Evolutionary conservation across 108 stramenopile genomes (phyloP).

Genomic region (Aureococcus anophagefferens): DNA sequence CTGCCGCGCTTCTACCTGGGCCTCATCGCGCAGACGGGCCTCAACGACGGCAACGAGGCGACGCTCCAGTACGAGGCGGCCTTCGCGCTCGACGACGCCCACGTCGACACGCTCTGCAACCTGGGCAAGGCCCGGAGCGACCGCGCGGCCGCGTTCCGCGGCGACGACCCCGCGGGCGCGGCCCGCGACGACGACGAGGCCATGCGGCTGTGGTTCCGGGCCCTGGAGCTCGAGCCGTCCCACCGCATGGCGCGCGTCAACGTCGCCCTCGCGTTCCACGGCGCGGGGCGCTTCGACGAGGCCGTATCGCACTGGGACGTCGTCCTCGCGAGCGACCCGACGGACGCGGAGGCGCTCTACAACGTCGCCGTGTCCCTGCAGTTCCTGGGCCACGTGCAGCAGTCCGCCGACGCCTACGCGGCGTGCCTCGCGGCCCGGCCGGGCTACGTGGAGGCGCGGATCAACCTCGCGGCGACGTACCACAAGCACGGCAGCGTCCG

Average conservation of each 20-base stretch:
- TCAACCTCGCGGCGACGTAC: conserved; percentile 34
- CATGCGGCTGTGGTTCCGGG: not conserved
- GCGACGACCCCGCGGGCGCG: not conserved
- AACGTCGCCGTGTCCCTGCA: conserved; percentile 9
- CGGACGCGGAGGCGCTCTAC: conserved; percentile 1
- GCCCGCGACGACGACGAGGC: too few relatives aligned
- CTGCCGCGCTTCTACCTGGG: not conserved
- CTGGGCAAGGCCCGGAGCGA: not conserved
- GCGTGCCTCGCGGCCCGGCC: not conserved
- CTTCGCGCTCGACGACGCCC: not conserved
- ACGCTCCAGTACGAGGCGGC: not conserved
- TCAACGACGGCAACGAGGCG: not conserved
- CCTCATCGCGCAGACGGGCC: not conserved
- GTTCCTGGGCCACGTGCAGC: not conserved
- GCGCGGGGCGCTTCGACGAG: not conserved
- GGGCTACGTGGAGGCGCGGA: not conserved
- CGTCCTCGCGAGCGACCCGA: not conserved
- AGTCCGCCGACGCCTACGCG: not conserved
- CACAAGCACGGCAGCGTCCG: conserved; percentile 23
- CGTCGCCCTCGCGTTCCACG: not conserved
- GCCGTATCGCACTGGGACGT: not conserved
- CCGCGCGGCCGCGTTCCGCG: not conserved
- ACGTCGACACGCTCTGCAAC: not conserved
- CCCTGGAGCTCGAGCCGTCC: not conserved
- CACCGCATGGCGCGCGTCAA: conserved; percentile 2